Evolutionary conservation across 2,329 filamentous ascomycete genomes (phyloP), one percentile per base, ranked within the genome.

Genomic region (Colletotrichum lindemuthianum): DNA sequence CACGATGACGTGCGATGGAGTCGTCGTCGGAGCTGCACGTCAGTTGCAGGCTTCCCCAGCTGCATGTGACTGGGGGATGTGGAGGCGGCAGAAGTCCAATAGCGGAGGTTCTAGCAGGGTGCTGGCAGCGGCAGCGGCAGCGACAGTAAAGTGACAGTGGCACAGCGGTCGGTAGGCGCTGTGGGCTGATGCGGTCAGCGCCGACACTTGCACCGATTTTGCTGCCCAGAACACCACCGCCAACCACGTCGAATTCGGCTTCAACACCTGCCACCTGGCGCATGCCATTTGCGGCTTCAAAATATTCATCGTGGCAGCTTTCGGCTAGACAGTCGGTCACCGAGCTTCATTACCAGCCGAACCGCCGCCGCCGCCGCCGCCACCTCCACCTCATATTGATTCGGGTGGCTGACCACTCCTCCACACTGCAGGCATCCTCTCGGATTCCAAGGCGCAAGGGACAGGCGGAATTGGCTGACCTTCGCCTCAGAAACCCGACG

Each of bases 11-110:
- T 24, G 24, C 24, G 24, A 24, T 24, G 24, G 24, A 24, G 24
- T 24, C 4, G 24, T 24, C 24, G 24, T 24, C 4, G 24, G 24
- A 24, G 49, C 43, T 59, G 60, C 24, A 32, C 40, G 15, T 43
- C 60, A 60, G 48, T 36, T 32, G 37, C 40, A 63, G 49, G 49
- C 56, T 59, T 34, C 51, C 39, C 45, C 45, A 41, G 61, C 45
- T 61, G 61, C 61, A 65, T 65, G 61, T 65, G 61, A 65, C 60
- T 24, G 40, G 57, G 60, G 56, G 49, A 58, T 49, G 37, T 43
- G 32, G 24, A 40, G 45, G 61, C 44, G 41, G 16, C 44, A 39
- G 34, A 37, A 45, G 39, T 32, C 37, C 43, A 15, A 24, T 24
- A 4, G 51, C 36, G 49, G 49, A 52, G 49, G 43, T 45, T 8